A percentile compares a stretch with the other conserved stretches of the same genome.
phyloP scores from a whole-genome alignment of 306 rosid genomes.

The Dryas drummondii region DNA sequence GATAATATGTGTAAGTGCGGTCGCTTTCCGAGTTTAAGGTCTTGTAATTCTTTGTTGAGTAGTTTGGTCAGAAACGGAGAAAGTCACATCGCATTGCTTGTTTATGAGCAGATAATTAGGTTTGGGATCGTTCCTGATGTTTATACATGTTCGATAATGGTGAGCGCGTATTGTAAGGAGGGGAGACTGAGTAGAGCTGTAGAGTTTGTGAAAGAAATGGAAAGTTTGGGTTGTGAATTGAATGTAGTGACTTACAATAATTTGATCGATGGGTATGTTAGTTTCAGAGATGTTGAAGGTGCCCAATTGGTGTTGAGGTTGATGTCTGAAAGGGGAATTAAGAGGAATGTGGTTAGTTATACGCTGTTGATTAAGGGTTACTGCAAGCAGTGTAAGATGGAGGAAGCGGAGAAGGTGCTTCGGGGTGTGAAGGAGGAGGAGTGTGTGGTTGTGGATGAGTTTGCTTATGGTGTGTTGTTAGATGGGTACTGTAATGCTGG shows the following conservation, averaged over 20 bases:
- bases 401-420: conserved; percentile 67
- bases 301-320: conserved; percentile 46
- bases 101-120: conserved; percentile 56
- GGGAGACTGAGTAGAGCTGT: conserved; percentile 50
- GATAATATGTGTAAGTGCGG: conserved; percentile 66
- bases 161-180: conserved; percentile 55
- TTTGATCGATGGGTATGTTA: conserved; percentile 64
- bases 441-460: conserved; percentile 52
- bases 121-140: conserved; percentile 63
- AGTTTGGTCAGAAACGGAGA: conserved; percentile 51
- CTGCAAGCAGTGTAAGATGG: conserved; percentile 50
- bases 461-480: conserved; percentile 59
- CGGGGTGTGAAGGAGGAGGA: conserved; percentile 45
- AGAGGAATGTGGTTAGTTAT: conserved; percentile 54
- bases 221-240: conserved; percentile 50
- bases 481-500: conserved; percentile 69
- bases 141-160: conserved; percentile 60
- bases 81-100: conserved; percentile 34
- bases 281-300: conserved; percentile 51
- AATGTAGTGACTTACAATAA: conserved; percentile 68
- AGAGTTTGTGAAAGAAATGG: conserved; percentile 55
- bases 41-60: conserved; percentile 73
- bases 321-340: conserved; percentile 56
- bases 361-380: conserved; percentile 63
- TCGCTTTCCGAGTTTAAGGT: conserved; percentile 57